phyloP scores from a whole-genome alignment of 305 asterid genomes.

The Fraxinus platypoda region DNA sequence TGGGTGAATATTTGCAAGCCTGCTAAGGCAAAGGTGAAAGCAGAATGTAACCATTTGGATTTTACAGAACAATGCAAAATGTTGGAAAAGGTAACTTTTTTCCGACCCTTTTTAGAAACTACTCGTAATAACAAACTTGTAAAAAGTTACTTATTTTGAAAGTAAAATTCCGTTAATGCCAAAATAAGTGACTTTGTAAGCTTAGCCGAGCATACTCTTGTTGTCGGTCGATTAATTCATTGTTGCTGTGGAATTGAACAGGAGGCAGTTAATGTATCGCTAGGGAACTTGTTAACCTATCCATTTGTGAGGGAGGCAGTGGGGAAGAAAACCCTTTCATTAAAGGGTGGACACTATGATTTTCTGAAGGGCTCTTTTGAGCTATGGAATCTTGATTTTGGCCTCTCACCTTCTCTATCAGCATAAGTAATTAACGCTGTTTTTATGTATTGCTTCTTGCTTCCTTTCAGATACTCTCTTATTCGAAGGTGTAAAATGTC shows the following conservation, averaged over 20 bases:
- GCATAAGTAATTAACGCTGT: conserved; percentile 23
- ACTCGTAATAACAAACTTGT: background rate
- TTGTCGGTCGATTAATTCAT: background rate
- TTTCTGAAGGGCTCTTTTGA: conserved; percentile 73
- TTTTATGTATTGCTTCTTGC: conserved; percentile 5
- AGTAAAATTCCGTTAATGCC: background rate
- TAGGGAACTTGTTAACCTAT: conserved; percentile 65
- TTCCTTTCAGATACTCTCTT: background rate
- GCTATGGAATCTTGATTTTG: conserved; percentile 71
- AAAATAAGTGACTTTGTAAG: background rate
- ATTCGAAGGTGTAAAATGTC: background rate
- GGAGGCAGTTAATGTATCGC: conserved; percentile 86
- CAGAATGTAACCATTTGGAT: conserved; percentile 45
- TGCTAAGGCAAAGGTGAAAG: conserved; percentile 66
- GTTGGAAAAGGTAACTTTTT: conserved; percentile 64
- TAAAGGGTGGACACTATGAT: conserved; percentile 85
- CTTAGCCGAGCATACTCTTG: background rate
- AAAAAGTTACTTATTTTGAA: background rate
- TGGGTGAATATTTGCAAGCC: conserved; percentile 72
- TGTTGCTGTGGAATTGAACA: conserved; percentile 20
- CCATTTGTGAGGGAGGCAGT: conserved; percentile 82
- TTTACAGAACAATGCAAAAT: conserved; percentile 46
- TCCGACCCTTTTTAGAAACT: background rate
- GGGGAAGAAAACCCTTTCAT: conserved; percentile 44
- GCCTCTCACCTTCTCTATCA: conserved; percentile 39